phyloP scores from a whole-genome alignment of 768 basidiomycete species.

The Calocera cornea region DNA sequence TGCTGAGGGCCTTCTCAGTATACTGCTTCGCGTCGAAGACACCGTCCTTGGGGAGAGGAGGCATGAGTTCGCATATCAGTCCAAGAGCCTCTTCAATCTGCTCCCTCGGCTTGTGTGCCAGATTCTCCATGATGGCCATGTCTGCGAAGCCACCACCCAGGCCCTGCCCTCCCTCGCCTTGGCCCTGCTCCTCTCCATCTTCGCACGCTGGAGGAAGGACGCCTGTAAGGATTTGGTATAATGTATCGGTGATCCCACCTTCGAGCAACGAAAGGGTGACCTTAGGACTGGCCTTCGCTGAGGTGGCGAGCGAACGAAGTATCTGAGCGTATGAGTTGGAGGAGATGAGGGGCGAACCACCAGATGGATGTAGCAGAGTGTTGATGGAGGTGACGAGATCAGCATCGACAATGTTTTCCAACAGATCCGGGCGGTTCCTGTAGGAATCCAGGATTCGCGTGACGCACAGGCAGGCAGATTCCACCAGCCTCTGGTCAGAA shows the following conservation, averaged over 20 bases:
- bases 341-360: constrained; percentile 73
- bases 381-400: constrained; percentile 74
- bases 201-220: constrained; percentile 60
- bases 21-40: constrained; percentile 88
- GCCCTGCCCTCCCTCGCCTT: constrained; percentile 52
- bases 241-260: constrained; percentile 79
- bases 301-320: constrained; percentile 73
- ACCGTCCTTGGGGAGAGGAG: constrained; percentile 88
- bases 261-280: constrained; percentile 78
- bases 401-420: constrained; percentile 67
- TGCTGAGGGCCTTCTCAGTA: constrained; percentile 68
- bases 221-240: constrained; percentile 92
- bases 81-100: constrained; percentile 90
- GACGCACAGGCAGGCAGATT: constrained; percentile 88
- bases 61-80: constrained; percentile 80
- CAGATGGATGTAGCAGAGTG: constrained; percentile 69
- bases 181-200: constrained; percentile 42
- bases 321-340: constrained; percentile 79
- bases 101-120: constrained; percentile 92
- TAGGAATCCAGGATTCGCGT: constrained; percentile 91
- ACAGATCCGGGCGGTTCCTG: constrained; percentile 67
- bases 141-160: constrained; percentile 81
- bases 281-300: constrained; percentile 75
- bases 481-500: constrained; percentile 92
- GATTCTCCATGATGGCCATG: constrained; percentile 95